phyloP scores from a whole-genome alignment of 2,329 filamentous ascomycete genomes.

The Leptodontidium sp. region DNA sequence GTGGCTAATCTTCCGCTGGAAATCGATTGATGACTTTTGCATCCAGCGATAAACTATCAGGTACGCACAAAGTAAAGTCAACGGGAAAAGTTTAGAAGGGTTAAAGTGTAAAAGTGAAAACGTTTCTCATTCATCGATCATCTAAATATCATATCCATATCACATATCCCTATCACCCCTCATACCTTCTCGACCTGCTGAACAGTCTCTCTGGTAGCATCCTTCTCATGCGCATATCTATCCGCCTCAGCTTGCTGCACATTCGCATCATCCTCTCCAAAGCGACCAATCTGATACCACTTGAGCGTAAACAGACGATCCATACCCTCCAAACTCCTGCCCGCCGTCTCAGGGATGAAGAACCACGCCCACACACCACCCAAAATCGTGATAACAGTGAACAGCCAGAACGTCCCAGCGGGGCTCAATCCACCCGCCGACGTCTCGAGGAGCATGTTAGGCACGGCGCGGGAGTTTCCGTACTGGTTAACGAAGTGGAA shows the following conservation, averaged over 20 bases:
- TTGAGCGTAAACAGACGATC: slow-evolving; percentile 75
- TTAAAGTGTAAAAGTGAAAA: not conserved
- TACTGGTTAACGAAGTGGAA: slow-evolving; percentile 84
- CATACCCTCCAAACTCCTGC: slow-evolving; percentile 72
- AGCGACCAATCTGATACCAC: slow-evolving; percentile 76
- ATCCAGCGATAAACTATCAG: not conserved
- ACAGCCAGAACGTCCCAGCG: slow-evolving; percentile 79
- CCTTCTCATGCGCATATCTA: slow-evolving; percentile 52
- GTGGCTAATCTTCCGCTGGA: too few species aligned
- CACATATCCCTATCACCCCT: not conserved
- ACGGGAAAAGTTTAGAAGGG: too few species aligned
- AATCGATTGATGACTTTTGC: not conserved
- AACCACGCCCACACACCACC: slow-evolving; percentile 77
- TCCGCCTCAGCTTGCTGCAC: slow-evolving; percentile 51
- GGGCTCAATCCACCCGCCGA: slow-evolving; percentile 58
- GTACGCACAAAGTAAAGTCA: too few species aligned
- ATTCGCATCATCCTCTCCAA: slow-evolving; percentile 56
- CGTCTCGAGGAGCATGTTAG: slow-evolving; percentile 72
- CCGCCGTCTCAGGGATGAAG: slow-evolving; percentile 76
- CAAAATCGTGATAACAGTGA: slow-evolving; percentile 71
- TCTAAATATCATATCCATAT: not conserved
- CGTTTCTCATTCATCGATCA: slow-evolving; percentile 10
- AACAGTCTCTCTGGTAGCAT: slow-evolving; percentile 47
- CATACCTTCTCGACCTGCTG: slow-evolving; percentile 31
- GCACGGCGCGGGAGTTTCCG: slow-evolving; percentile 77